Conservation (phyloP, 345 rosid species). For the Gossypium rotundifolium region DNA sequence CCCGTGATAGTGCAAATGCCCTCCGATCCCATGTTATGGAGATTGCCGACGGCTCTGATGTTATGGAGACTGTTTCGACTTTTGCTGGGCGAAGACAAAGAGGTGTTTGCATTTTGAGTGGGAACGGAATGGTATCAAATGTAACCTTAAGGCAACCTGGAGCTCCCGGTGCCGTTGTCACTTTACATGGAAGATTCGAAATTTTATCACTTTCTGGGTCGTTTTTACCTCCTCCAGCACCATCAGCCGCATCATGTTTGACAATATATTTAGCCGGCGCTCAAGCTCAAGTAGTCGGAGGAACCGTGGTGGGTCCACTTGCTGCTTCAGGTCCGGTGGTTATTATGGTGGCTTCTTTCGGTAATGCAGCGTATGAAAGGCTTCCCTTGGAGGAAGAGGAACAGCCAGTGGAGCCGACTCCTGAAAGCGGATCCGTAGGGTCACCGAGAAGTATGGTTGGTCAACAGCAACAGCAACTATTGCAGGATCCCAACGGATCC, state of each 20-base stretch:
- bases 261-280: conserved; percentile 87
- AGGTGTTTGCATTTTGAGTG: conserved; percentile 80
- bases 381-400: conserved; percentile 84
- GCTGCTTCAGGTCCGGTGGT: conserved; percentile 82
- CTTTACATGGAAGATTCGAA: conserved; percentile 88
- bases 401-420: conserved; percentile 18
- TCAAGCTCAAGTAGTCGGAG: conserved; percentile 90
- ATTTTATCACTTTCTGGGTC: conserved; percentile 82
- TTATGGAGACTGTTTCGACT: conserved; percentile 68
- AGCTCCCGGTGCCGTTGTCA: conserved; percentile 66
- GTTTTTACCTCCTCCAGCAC: conserved; percentile 90
- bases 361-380: conserved; percentile 87
- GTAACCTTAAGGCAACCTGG: conserved; percentile 79
- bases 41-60: conserved; percentile 66
- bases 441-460: conserved; percentile 22
- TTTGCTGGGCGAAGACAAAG: conserved; percentile 76
- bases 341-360: conserved; percentile 89
- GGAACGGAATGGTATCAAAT: conserved; percentile 76
- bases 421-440: conserved; percentile 35
- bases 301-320: conserved; percentile 73
- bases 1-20: conserved; percentile 91
- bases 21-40: conserved; percentile 92
- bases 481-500: conserved; percentile 60
- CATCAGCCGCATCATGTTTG: conserved; percentile 65
- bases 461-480: conserved; percentile 47